These are phyloP conservation scores for Metschnikowia santaceciliae DNA, from an alignment of 805 yeast genomes.

Conservation along the genomic window DNA sequence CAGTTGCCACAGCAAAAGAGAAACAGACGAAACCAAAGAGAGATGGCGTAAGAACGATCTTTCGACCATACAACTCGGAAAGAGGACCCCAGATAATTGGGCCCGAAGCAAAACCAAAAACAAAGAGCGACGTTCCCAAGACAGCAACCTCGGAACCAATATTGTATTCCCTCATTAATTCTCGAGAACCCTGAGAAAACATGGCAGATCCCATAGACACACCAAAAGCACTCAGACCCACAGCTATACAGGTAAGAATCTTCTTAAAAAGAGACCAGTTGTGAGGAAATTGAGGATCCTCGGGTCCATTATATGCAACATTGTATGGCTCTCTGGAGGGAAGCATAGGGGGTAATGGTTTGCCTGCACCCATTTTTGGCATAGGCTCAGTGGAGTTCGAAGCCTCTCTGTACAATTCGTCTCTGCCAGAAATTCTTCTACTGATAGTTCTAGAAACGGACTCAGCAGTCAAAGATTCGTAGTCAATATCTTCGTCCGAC, in stretches of 20 bases:
- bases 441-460: conserved; percentile 14
- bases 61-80: conserved; percentile 75
- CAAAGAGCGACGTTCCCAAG: conserved; percentile 74
- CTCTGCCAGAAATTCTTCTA: conserved; percentile 25
- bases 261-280: conserved; percentile 55
- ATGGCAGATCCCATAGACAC: conserved; percentile 78
- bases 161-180: conserved; percentile 47
- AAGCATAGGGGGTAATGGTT: conserved; percentile 58
- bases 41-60: conserved; percentile 54
- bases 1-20: conserved; percentile 39
- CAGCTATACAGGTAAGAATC: conserved; percentile 22
- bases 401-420: conserved; percentile 25
- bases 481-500: conserved; percentile 6
- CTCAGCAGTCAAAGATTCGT: conserved; percentile 13
- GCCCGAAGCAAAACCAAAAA: conserved; percentile 91
- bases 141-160: conserved; percentile 68
- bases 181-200: conserved; percentile 58
- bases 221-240: conserved; percentile 30
- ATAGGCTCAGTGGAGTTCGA: conserved; percentile 26
- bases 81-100: conserved; percentile 89
- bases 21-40: conserved; percentile 55
- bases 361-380: conserved; percentile 61
- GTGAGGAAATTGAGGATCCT: conserved; percentile 77
- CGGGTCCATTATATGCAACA: conserved; percentile 72
- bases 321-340: conserved; percentile 54